phyloP scores from a whole-genome alignment of 1,284 basidiomycete genomes.

The Sporisorium exsertum region DNA sequence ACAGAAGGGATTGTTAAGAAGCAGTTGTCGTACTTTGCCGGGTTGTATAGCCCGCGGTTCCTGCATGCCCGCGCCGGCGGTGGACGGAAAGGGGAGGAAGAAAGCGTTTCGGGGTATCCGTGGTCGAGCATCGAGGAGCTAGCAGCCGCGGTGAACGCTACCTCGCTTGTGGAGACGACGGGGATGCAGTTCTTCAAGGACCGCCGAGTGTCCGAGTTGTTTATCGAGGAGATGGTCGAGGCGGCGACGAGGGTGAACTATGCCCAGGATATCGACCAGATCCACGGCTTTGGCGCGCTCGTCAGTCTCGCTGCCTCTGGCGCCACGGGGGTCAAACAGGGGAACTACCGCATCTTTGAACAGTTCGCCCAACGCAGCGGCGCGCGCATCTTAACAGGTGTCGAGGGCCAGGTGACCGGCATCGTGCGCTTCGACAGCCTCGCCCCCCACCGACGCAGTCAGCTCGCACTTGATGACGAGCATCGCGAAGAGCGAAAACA shows the following conservation, averaged over 20 bases:
- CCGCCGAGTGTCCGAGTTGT: constrained; percentile 53
- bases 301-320: constrained; percentile 80
- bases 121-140: constrained; percentile 78
- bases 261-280: constrained; percentile 77
- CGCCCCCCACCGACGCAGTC: neutral
- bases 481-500: neutral
- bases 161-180: constrained; percentile 31
- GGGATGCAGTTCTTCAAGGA: constrained; percentile 66
- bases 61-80: constrained; percentile 69
- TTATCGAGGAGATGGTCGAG: constrained; percentile 81
- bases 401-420: constrained; percentile 62
- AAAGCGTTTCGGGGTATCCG: constrained; percentile 54
- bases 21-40: constrained; percentile 71
- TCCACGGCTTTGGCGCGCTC: constrained; percentile 84
- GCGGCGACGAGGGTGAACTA: constrained; percentile 89
- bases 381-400: constrained; percentile 68
- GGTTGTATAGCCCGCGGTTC: constrained; percentile 75
- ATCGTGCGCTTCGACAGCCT: constrained; percentile 50
- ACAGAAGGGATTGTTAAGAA: constrained; percentile 74
- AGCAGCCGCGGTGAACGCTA: constrained; percentile 74
- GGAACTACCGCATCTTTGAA: constrained; percentile 89
- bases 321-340: constrained; percentile 79
- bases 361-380: constrained; percentile 79
- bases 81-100: neutral
- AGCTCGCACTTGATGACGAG: neutral